These are phyloP conservation scores for Fusarium sp. DNA, from an alignment of 2,329 filamentous ascomycete species.

Conservation along the genomic window DNA sequence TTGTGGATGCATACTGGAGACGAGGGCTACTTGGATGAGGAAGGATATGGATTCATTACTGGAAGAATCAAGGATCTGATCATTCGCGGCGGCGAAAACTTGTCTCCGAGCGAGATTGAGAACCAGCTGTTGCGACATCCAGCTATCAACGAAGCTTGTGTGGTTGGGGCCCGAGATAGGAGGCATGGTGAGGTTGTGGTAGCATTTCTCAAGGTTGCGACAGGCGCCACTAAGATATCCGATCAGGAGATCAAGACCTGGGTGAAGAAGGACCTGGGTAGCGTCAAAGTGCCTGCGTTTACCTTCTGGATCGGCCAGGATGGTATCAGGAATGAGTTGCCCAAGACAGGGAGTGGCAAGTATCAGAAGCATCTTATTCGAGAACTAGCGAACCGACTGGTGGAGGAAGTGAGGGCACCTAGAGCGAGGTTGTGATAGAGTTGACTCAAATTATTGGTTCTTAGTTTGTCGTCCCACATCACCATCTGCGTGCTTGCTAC, in stretches of 20 bases:
- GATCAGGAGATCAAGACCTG: background rate
- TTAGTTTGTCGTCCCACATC: too few relatives aligned
- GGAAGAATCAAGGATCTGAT: background rate
- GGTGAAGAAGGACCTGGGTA: background rate
- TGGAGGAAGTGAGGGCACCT: background rate
- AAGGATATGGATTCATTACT: conserved; percentile 1
- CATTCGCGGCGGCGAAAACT: background rate
- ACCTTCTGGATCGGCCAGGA: background rate
- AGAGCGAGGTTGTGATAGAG: background rate
- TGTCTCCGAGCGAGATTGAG: conserved; percentile 2
- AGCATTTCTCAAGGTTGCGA: background rate
- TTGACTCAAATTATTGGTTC: background rate
- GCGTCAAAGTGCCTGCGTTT: background rate
- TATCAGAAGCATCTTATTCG: conserved; percentile 4
- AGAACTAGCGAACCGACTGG: background rate
- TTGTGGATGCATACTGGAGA: conserved; percentile 1
- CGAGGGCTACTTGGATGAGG: background rate
- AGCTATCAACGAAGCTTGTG: background rate
- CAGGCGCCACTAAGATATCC: background rate
- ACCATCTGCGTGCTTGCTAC: too few relatives aligned
- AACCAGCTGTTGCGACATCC: background rate
- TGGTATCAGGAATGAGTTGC: background rate
- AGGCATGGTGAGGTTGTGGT: background rate
- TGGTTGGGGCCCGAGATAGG: background rate
- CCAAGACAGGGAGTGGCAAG: conserved; percentile 1